phyloP scores from a whole-genome alignment of 441 rosid genomes.

The Iberis amara region DNA sequence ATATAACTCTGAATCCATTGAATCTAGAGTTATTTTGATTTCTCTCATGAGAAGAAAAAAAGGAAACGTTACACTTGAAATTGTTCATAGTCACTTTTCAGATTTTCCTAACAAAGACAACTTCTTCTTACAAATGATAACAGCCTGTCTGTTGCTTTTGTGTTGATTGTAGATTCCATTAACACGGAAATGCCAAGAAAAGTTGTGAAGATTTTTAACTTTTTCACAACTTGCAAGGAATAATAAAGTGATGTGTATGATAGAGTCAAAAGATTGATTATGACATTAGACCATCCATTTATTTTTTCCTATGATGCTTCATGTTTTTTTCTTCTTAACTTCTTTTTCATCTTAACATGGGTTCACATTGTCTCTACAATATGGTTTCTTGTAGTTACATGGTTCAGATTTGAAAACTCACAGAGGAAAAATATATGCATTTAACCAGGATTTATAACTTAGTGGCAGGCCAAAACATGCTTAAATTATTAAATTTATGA shows the following conservation, averaged over 20 bases:
- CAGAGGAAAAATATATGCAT: slow-evolving; percentile 6
- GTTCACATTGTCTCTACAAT: background rate
- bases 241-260: slow-evolving; percentile 10
- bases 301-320: slow-evolving; percentile 7
- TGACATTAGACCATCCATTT: slow-evolving; percentile 24
- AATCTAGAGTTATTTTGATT: background rate
- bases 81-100: slow-evolving; percentile 20
- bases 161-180: slow-evolving; percentile 25
- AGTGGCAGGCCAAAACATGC: too few relatives aligned
- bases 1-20: slow-evolving; percentile 17
- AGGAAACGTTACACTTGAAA: slow-evolving; percentile 11
- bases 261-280: slow-evolving; percentile 26
- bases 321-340: slow-evolving; percentile 10
- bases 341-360: background rate
- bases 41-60: slow-evolving; percentile 12
- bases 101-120: slow-evolving; percentile 25
- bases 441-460: too few relatives aligned
- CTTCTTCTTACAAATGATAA: slow-evolving; percentile 20
- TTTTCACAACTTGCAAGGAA: slow-evolving; percentile 28
- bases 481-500: too few relatives aligned
- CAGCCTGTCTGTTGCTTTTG: slow-evolving; percentile 29
- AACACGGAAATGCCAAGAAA: slow-evolving; percentile 22
- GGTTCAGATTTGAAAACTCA: slow-evolving; percentile 1
- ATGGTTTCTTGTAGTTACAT: slow-evolving; percentile 7
- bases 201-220: slow-evolving; percentile 6